Evolutionary conservation across 176 grass and related monocot species (phyloP), one percentile per base, ranked within the genome.

Genomic region (Eleusine coracana): DNA sequence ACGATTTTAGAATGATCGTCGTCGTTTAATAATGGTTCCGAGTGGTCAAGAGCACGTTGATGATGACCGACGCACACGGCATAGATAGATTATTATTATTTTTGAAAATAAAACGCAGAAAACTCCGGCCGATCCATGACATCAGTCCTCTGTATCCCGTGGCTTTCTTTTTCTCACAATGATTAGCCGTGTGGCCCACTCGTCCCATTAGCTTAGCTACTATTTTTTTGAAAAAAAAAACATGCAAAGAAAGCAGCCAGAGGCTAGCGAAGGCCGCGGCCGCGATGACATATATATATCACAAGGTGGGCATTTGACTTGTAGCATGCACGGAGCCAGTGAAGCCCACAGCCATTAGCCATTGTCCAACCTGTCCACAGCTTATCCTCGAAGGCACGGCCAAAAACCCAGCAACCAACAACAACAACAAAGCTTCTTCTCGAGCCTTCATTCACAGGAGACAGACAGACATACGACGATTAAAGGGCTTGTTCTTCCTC

Each of bases 321-420:
- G 79, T 82, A 90, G 88, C 88, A 86, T 20, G 61, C 73, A 49
- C 61, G 83, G 55, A 54, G 84, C 76, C 68, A 86, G 58, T 52
- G 84, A 84, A 84, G 82, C 50, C 42, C 42, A n/a, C 70, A 81
- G 58, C 82, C 28, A 78, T 58, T 77, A 6, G 61, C 51, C 51
- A 76, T 21, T 66, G 78, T 66, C 78, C 88, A 90, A 71, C 83
- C 88, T 83, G 83, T 77, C 46, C 63, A 39, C 81, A 62, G 77
- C 85, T 82, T 91, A 73, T 85, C 82, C 82, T 82, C 51, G 25
- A 71, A 85, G 82, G 34, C 40, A 46, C 52, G 66, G 27, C 74
- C 74, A 86, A 78, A 80, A 86, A 92, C 79, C 42, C 18, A 45
- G 45, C 49, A 20, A 76, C 69, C 31, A 34, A 0, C 31, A 34